Conservation (phyloP, 345 rosid genomes). For the Populus deltoides region DNA sequence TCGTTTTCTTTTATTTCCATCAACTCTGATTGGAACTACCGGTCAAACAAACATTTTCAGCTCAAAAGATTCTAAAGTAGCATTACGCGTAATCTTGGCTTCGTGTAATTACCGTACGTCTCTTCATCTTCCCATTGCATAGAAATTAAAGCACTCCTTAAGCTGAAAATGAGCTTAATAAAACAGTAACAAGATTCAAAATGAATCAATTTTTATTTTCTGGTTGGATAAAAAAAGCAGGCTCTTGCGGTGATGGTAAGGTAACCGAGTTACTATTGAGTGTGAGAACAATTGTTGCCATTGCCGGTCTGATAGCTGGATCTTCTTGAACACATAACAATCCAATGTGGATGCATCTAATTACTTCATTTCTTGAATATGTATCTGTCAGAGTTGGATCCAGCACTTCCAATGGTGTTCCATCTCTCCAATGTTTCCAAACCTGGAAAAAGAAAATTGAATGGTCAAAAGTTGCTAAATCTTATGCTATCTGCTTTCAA, state of each 20-base stretch:
- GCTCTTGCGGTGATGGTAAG: slow-evolving; percentile 34
- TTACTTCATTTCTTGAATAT: slow-evolving; percentile 40
- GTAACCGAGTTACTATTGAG: slow-evolving; percentile 43
- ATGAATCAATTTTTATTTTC: not conserved
- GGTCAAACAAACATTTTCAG: too few relatives aligned
- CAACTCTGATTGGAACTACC: too few relatives aligned
- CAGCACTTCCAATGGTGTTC: slow-evolving; percentile 40
- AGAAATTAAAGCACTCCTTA: not conserved
- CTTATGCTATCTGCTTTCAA: not conserved
- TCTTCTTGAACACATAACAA: slow-evolving; percentile 66
- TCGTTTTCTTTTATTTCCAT: too few relatives aligned
- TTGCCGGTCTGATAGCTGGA: slow-evolving; percentile 43
- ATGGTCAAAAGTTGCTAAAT: not conserved
- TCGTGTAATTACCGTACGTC: too few relatives aligned
- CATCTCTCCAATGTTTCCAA: slow-evolving; percentile 56
- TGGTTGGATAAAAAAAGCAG: slow-evolving; percentile 25
- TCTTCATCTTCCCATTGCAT: too few relatives aligned
- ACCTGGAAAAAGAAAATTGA: slow-evolving; percentile 29
- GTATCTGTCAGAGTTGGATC: slow-evolving; percentile 38
- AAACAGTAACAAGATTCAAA: too few relatives aligned
- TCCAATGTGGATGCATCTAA: slow-evolving; percentile 52
- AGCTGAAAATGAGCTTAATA: too few relatives aligned
- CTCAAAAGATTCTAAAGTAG: too few relatives aligned
- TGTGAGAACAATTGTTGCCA: slow-evolving; percentile 47
- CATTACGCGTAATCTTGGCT: too few relatives aligned